Evolutionary conservation across 208 protist genomes (phyloP), one percentile per base, ranked within the genome.

Genomic region (Kentomonas sorsogonicus): DNA sequence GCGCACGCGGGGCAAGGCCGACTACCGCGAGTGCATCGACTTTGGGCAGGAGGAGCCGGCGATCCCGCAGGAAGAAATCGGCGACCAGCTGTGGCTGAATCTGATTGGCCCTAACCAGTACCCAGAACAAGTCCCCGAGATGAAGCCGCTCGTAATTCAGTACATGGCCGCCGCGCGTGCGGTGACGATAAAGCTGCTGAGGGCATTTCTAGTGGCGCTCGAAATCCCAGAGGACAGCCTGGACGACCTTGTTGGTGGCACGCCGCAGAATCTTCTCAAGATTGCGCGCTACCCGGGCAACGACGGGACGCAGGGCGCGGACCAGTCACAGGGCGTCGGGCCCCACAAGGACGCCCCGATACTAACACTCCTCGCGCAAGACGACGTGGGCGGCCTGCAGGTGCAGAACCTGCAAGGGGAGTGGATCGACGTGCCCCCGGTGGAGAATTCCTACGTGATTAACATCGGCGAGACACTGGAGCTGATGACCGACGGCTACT

Each of bases 391-490:
- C 45, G 53, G 53, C 30, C 53, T 58, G 29, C 53, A 58, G 53
- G 54, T 60, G 43, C 25, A 48, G 29, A 61, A 25, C 2, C 43
- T 52, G 15, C 29, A 54, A 3, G 34, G 52, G 20, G 54, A 40
- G 13, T 60, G 54, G 54, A 50, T 60, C 40, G 54, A 60, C 43
- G 40, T 39, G 6, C 40, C 40, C 3, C 18, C 18, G 2, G 38
- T 60, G 38, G 36, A 60, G 54, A 39, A 60, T n/a, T 9, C 54
- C 6, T 60, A 29, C 41, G 27, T 60, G 5, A 22, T 60, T 7
- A 58, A 58, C 53, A 58, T 58, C 45, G 53, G 53, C 53, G 53
- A 58, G 39, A 47, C 36, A 9, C 41, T 60, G n/a, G 54, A 60
- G 54, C 29, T 60, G 20, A 18, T 25, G 6, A 60, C 54, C 26